phyloP scores from a whole-genome alignment of 2,329 filamentous ascomycete species.

The Stachybotrys chlorohalonatus region DNA sequence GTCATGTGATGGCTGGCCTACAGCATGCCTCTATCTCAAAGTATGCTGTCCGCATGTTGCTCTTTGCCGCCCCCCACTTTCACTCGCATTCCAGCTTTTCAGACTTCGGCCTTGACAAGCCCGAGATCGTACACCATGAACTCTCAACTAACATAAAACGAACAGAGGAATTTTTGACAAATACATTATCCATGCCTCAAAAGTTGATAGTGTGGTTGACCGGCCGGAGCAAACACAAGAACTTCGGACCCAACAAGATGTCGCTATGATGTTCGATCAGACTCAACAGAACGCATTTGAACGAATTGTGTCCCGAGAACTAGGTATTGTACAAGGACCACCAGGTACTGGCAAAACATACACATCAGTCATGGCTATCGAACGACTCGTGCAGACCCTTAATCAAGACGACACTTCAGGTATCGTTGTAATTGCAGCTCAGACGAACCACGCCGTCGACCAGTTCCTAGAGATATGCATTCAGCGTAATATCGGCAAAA shows the following conservation, averaged over 20 bases:
- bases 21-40: conserved; percentile 47
- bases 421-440: conserved; percentile 71
- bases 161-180: conserved; percentile 41
- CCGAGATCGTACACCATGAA: not conserved
- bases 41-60: conserved; percentile 32
- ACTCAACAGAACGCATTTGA: conserved; percentile 63
- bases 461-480: conserved; percentile 63
- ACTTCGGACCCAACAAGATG: not conserved
- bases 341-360: conserved; percentile 71
- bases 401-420: conserved; percentile 4
- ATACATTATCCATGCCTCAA: conserved; percentile 45
- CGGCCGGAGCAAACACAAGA: conserved; percentile 2
- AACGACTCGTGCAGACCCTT: conserved; percentile 34
- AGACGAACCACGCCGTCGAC: conserved; percentile 87
- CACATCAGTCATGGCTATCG: conserved; percentile 63
- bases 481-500: conserved; percentile 36
- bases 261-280: conserved; percentile 43
- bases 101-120: too few species aligned
- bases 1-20: conserved; percentile 64
- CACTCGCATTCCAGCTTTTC: not conserved
- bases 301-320: conserved; percentile 59
- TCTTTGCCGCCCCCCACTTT: not conserved
- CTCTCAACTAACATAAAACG: not conserved
- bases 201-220: conserved; percentile 15
- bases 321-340: conserved; percentile 77